Conservation (phyloP, 2,329 filamentous ascomycete genomes). For the Ophiocordyceps camponoti-floridani region DNA sequence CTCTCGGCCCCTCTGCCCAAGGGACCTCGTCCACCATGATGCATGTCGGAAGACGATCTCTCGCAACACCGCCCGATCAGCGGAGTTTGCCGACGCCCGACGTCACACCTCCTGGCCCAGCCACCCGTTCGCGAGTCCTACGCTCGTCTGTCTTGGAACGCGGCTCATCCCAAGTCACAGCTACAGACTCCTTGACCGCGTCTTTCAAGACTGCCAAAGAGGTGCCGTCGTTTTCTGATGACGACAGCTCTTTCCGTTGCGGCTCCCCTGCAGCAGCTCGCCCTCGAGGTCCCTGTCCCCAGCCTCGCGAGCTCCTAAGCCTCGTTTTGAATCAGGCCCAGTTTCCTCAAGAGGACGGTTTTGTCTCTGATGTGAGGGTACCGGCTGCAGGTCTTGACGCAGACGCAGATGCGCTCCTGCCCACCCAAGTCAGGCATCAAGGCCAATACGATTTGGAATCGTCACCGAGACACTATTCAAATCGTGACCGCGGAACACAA, state of each 20-base stretch:
- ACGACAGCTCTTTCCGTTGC: constrained; percentile 27
- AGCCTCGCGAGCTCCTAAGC: constrained; percentile 10
- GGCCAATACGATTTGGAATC: constrained; percentile 3
- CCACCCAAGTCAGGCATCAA: not conserved
- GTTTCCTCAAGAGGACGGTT: not conserved
- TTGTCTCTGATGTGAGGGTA: not conserved
- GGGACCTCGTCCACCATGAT: constrained; percentile 17
- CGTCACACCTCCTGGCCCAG: constrained; percentile 47
- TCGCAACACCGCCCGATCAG: constrained; percentile 45
- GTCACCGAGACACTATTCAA: constrained; percentile 11
- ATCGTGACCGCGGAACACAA: constrained; percentile 7
- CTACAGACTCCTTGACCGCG: constrained; percentile 42
- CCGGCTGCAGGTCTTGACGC: not conserved
- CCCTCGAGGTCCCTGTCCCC: constrained; percentile 1
- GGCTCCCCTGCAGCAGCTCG: not conserved
- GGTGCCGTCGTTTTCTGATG: constrained; percentile 42
- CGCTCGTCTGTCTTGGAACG: constrained; percentile 31
- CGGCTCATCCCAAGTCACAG: constrained; percentile 32
- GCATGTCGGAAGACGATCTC: constrained; percentile 19
- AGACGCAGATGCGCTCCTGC: not conserved
- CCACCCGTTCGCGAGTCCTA: constrained; percentile 22
- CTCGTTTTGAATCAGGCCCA: not conserved
- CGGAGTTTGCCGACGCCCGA: constrained; percentile 58
- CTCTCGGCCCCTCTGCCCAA: constrained; percentile 18
- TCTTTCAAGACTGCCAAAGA: constrained; percentile 60